Evolutionary conservation across 2,329 filamentous ascomycete species (phyloP).

Genomic region (Talaromyces piceae): DNA sequence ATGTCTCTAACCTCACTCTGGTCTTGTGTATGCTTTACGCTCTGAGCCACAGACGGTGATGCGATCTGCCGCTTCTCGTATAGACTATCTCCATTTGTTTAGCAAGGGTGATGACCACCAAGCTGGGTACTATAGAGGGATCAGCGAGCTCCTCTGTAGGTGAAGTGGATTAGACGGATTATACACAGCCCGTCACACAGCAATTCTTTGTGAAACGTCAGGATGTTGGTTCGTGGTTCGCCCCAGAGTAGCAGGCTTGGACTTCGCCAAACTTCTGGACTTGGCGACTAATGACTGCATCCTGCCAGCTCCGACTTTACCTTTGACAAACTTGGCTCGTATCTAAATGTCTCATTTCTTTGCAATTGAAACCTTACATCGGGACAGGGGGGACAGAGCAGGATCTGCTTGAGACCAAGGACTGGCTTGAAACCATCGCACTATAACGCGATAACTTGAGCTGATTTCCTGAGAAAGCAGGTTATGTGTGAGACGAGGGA

Average conservation of each 20-base stretch:
- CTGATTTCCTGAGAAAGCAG: constrained; percentile 40
- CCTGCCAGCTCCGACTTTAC: constrained; percentile 39
- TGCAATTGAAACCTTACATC: constrained; percentile 16
- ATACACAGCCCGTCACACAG: too few species aligned
- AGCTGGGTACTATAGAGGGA: too few species aligned
- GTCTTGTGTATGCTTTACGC: not conserved
- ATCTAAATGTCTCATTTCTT: constrained; percentile 34
- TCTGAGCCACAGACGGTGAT: too few species aligned
- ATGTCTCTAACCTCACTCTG: not conserved
- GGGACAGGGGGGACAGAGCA: too few species aligned
- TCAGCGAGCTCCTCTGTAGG: too few species aligned
- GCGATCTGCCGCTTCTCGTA: not conserved
- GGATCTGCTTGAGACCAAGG: constrained; percentile 15
- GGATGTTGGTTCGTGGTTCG: too few species aligned
- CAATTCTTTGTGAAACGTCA: too few species aligned
- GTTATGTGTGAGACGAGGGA: constrained; percentile 42
- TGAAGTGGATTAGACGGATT: too few species aligned
- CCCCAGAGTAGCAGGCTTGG: constrained; percentile 28
- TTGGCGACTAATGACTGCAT: constrained; percentile 46
- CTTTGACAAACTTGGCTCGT: constrained; percentile 28
- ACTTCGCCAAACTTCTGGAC: constrained; percentile 19
- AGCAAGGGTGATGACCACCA: too few species aligned
- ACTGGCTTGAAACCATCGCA: constrained; percentile 33
- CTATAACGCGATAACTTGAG: constrained; percentile 39
- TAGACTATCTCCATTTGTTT: too few species aligned